Evolutionary conservation across 306 rosid species (phyloP), one percentile per base, ranked within the genome.

Genomic region (Casuarina glauca): DNA sequence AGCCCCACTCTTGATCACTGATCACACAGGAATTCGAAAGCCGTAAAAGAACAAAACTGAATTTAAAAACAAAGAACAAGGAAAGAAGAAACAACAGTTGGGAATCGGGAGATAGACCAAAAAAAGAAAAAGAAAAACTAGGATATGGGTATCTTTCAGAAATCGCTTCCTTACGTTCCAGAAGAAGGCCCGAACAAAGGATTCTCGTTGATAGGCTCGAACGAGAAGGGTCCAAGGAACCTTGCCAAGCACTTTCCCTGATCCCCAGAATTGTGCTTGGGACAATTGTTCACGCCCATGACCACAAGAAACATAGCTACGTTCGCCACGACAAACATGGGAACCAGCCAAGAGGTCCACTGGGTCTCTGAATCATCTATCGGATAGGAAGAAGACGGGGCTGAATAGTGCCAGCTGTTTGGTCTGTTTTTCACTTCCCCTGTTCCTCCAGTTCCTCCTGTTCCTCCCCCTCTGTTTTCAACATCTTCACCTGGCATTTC

Each of bases 111-210:
- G 51, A 48, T 48, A 13, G 52, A 69, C 20, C 78, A 32, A 77
- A 15, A 3, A 11, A 77, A 15, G 2, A 11, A 50, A 50, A 55
- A 8, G 9, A 12, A 17, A 77, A 72, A 36, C 32, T 0, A 9
- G 66, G 71, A 10, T 16, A 48, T 12, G 45, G 76, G 76, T 36
- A n/a, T 43, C 35, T 4, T 38, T 61, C 48, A 20, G 20, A 44
- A 74, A 60, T 0, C 32, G 81, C 15, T 7, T 38, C 49, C 83
- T 64, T 88, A 94, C 97, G 95, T 90, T 13, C 72, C 38, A 44
- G 98, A 88, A 86, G 97, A 92, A 69, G 98, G 92, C 1, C 97
- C 98, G 19, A 94, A 87, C 79, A 90, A 82, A 26, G 97, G 97
- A 87, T 94, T 94, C 77, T 89, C 93, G 68, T 51, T 55, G 4